Percentiles rank a stretch among this genome's conserved stretches.
These are phyloP conservation scores for Stagonosporopsis vannaccii DNA, from an alignment of 2,329 filamentous ascomycete species.

Conservation along the genomic window DNA sequence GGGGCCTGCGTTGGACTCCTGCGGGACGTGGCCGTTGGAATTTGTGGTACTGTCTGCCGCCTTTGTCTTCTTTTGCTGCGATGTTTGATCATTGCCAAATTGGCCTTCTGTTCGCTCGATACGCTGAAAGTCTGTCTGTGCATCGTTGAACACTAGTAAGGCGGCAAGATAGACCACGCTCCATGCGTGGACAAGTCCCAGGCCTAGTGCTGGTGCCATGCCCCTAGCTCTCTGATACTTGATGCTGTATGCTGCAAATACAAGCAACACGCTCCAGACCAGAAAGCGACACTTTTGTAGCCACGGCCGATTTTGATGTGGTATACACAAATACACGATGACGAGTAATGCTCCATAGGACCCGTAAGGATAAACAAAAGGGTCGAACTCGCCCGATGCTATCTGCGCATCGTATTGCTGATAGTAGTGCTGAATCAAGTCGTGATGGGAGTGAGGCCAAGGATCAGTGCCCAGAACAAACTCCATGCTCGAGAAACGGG, in stretches of 20 bases:
- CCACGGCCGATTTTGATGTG: conserved; percentile 52
- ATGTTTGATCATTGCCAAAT: conserved; percentile 19
- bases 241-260: conserved; percentile 55
- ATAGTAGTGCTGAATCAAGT: conserved; percentile 48
- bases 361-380: conserved; percentile 56
- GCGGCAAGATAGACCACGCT: conserved; percentile 61
- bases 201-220: conserved; percentile 61
- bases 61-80: conserved; percentile 1
- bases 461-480: conserved; percentile 15
- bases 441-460: conserved; percentile 45
- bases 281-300: conserved; percentile 54
- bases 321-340: conserved; percentile 60
- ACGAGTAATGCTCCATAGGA: conserved; percentile 50
- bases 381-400: conserved; percentile 49
- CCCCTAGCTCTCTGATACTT: conserved; percentile 56
- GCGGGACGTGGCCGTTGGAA: not conserved
- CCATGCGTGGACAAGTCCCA: conserved; percentile 64
- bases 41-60: not conserved
- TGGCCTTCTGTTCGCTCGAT: conserved; percentile 56
- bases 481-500: conserved; percentile 1
- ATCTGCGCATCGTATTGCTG: conserved; percentile 51
- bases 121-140: conserved; percentile 62
- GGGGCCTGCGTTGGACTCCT: conserved; percentile 29
- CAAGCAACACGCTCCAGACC: conserved; percentile 55
- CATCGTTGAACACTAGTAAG: conserved; percentile 63